Conservation (phyloP, 2,329 filamentous ascomycete genomes). For the Trichoderma atroviride region DNA sequence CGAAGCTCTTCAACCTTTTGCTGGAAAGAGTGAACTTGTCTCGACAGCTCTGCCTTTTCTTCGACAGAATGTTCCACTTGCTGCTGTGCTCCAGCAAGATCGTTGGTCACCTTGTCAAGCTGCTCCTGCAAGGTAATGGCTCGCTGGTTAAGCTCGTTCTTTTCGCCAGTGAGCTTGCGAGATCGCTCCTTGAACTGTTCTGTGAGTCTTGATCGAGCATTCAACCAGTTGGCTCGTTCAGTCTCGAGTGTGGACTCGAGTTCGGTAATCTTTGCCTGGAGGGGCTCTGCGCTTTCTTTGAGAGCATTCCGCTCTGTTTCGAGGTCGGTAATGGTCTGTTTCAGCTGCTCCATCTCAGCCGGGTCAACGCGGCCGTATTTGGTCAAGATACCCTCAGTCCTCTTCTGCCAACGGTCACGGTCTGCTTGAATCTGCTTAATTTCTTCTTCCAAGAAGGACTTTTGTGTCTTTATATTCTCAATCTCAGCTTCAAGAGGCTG, state of each 20-base stretch:
- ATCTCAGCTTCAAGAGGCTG: slow-evolving; percentile 82
- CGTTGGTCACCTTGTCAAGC: slow-evolving; percentile 52
- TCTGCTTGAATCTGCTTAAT: slow-evolving; percentile 88
- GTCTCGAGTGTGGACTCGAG: slow-evolving; percentile 55
- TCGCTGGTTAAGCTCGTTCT: slow-evolving; percentile 54
- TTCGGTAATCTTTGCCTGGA: slow-evolving; percentile 58
- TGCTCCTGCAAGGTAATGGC: slow-evolving; percentile 56
- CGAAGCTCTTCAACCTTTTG: slow-evolving; percentile 45
- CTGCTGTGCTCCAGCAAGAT: slow-evolving; percentile 56
- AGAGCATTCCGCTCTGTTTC: slow-evolving; percentile 66
- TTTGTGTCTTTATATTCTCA: slow-evolving; percentile 78
- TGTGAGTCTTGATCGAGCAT: slow-evolving; percentile 56
- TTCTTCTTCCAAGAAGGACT: slow-evolving; percentile 82
- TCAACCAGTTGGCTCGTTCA: slow-evolving; percentile 58
- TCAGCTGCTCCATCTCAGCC: slow-evolving; percentile 86
- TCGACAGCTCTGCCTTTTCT: slow-evolving; percentile 44
- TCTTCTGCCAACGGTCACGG: slow-evolving; percentile 92
- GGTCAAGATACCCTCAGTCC: slow-evolving; percentile 90
- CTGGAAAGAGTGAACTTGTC: slow-evolving; percentile 49
- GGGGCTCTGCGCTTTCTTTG: slow-evolving; percentile 52
- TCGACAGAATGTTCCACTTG: slow-evolving; percentile 38
- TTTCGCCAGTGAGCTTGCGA: slow-evolving; percentile 57
- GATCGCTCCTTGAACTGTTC: slow-evolving; percentile 67
- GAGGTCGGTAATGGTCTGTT: slow-evolving; percentile 70
- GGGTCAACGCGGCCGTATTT: slow-evolving; percentile 97